Evolutionary conservation across 495 filamentous ascomycete genomes (phyloP).

Genomic region (Corynascus novoguineensis): DNA sequence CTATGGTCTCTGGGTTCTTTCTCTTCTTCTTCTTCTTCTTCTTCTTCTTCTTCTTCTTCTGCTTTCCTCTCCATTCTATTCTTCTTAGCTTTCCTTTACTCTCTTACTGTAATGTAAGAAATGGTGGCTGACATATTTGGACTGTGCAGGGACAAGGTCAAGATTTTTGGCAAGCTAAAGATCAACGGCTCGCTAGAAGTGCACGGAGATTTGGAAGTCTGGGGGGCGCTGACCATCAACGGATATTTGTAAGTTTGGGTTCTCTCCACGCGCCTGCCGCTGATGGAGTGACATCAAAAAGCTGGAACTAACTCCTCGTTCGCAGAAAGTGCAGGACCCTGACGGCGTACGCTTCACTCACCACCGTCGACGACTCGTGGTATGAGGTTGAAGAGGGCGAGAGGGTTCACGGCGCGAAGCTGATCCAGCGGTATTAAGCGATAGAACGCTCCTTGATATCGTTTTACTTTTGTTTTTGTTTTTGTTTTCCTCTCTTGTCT

Average conservation of each 20-base stretch:
- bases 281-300: neutral
- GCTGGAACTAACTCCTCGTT: neutral
- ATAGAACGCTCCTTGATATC: slow-evolving; percentile 11
- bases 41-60: neutral
- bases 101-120: too few species aligned
- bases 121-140: neutral
- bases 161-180: slow-evolving; percentile 39
- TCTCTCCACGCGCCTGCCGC: neutral
- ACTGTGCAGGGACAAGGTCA: slow-evolving; percentile 32
- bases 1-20: neutral
- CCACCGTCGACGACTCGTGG: slow-evolving; percentile 36
- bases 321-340: slow-evolving; percentile 33
- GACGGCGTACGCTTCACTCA: slow-evolving; percentile 35
- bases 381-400: slow-evolving; percentile 32
- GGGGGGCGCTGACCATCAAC: slow-evolving; percentile 33
- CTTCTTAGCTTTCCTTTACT: too few species aligned
- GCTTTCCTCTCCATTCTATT: neutral
- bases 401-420: slow-evolving; percentile 33
- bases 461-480: slow-evolving; percentile 3
- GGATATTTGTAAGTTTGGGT: slow-evolving; percentile 32
- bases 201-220: slow-evolving; percentile 35
- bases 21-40: neutral
- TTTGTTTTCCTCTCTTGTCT: neutral
- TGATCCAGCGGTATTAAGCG: slow-evolving; percentile 29
- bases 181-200: slow-evolving; percentile 32